phyloP scores from a whole-genome alignment of 2,329 filamentous ascomycete species.

The Lachnum nothofagi region DNA sequence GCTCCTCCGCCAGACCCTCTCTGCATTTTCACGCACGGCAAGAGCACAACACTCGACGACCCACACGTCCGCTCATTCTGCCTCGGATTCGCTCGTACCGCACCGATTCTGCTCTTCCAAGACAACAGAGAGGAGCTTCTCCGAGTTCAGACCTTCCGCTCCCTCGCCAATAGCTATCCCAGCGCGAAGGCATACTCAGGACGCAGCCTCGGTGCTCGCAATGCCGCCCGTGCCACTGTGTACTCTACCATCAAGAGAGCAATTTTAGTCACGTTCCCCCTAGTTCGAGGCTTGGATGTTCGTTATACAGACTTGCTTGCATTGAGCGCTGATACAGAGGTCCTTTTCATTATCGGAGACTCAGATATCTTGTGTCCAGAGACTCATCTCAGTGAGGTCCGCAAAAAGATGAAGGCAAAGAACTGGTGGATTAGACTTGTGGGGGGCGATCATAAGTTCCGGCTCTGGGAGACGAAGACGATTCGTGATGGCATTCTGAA shows the following conservation, averaged over 20 bases:
- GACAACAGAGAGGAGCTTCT: conserved; percentile 2
- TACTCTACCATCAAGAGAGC: neutral
- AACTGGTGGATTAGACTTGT: conserved; percentile 5
- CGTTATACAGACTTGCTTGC: conserved; percentile 5
- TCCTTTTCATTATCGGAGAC: conserved; percentile 6
- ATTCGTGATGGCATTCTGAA: neutral
- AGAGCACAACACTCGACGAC: conserved; percentile 1
- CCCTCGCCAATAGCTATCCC: conserved; percentile 2
- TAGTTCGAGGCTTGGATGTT: conserved; percentile 4
- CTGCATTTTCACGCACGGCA: conserved; percentile 3
- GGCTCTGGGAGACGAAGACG: neutral
- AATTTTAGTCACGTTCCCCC: conserved; percentile 7
- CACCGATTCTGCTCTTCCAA: conserved; percentile 2
- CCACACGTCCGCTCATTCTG: conserved; percentile 2
- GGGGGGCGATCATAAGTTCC: neutral
- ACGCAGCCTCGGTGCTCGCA: conserved; percentile 1
- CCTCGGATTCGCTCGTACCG: conserved; percentile 3
- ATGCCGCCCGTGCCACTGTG: conserved; percentile 1
- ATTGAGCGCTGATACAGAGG: conserved; percentile 5
- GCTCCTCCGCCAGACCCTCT: neutral
- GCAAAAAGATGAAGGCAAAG: conserved; percentile 8
- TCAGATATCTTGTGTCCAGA: conserved; percentile 3
- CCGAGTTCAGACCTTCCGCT: conserved; percentile 1
- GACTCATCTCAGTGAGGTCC: conserved; percentile 3
- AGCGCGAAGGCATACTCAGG: conserved; percentile 1